A percentile compares a stretch with the other conserved stretches of the same genome.
Conservation (phyloP, 2,329 filamentous ascomycete genomes). For the Neoarthrinium moseri region DNA sequence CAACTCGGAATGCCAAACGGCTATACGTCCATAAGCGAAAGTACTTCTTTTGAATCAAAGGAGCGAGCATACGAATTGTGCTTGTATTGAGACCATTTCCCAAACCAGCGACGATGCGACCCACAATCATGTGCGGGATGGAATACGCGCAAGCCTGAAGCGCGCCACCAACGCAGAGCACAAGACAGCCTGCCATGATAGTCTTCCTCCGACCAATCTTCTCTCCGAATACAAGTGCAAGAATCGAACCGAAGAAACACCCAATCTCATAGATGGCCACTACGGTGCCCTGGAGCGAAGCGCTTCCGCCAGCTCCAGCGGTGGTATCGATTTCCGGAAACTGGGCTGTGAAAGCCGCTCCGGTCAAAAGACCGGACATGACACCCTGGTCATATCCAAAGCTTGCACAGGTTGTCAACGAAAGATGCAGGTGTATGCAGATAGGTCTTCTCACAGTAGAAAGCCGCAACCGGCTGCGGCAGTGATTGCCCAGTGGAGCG, state of each 20-base stretch:
- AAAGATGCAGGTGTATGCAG: conserved; percentile 5
- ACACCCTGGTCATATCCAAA: conserved; percentile 32
- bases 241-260: conserved; percentile 36
- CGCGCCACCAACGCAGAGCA: conserved; percentile 42
- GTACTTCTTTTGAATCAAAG: conserved; percentile 19
- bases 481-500: conserved; percentile 38
- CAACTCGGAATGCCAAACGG: conserved; percentile 43
- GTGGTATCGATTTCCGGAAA: conserved; percentile 36
- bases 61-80: conserved; percentile 13
- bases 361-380: conserved; percentile 31
- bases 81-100: conserved; percentile 46
- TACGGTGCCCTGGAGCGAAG: conserved; percentile 42
- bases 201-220: conserved; percentile 38
- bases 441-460: conserved; percentile 23
- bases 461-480: conserved; percentile 34
- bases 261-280: conserved; percentile 21
- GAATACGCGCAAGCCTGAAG: conserved; percentile 42
- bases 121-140: conserved; percentile 43
- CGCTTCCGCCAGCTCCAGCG: conserved; percentile 31
- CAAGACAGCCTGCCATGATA: conserved; percentile 35
- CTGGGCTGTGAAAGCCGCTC: conserved; percentile 27
- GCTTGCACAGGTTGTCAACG: background rate
- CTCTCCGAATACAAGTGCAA: conserved; percentile 36
- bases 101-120: conserved; percentile 44
- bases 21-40: background rate